These are phyloP conservation scores for Gynochthodes officinalis DNA, from an alignment of 257 asterid species.

Conservation along the genomic window DNA sequence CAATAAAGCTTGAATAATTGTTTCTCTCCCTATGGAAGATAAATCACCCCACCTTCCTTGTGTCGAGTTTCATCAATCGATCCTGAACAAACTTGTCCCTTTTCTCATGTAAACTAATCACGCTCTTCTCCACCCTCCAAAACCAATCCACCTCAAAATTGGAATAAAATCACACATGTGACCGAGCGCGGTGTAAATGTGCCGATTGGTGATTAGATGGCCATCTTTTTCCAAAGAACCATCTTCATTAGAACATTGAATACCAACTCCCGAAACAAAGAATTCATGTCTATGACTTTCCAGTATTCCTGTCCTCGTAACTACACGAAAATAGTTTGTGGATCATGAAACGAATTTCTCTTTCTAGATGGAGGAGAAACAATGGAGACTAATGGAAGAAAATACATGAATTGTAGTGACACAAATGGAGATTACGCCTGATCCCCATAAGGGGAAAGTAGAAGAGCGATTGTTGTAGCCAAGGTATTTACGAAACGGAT, in stretches of 20 bases:
- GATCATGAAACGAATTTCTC: conserved; percentile 29
- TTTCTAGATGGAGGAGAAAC: conserved; percentile 18
- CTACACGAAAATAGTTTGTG: conserved; percentile 19
- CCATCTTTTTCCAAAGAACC: conserved; percentile 45
- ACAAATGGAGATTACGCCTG: conserved; percentile 58
- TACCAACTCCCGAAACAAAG: conserved; percentile 36
- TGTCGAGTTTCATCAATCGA: conserved; percentile 19
- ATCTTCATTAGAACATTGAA: conserved; percentile 35
- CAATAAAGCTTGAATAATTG: conserved; percentile 4
- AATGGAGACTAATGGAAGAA: conserved; percentile 33
- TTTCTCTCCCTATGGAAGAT: neutral
- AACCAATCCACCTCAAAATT: conserved; percentile 16
- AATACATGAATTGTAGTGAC: conserved; percentile 34
- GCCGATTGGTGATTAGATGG: conserved; percentile 19
- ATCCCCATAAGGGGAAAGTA: conserved; percentile 42
- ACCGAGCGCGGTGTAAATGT: conserved; percentile 21
- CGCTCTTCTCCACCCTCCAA: conserved; percentile 10
- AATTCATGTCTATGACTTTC: conserved; percentile 28
- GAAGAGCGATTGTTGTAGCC: too few relatives aligned
- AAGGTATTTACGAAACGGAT: too few relatives aligned
- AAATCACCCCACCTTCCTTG: neutral
- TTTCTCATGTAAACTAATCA: neutral
- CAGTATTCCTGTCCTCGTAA: neutral
- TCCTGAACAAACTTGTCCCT: conserved; percentile 13
- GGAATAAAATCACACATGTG: conserved; percentile 24